These are phyloP conservation scores for Fusarium buxicola DNA, from an alignment of 2,329 filamentous ascomycete species.

Conservation along the genomic window DNA sequence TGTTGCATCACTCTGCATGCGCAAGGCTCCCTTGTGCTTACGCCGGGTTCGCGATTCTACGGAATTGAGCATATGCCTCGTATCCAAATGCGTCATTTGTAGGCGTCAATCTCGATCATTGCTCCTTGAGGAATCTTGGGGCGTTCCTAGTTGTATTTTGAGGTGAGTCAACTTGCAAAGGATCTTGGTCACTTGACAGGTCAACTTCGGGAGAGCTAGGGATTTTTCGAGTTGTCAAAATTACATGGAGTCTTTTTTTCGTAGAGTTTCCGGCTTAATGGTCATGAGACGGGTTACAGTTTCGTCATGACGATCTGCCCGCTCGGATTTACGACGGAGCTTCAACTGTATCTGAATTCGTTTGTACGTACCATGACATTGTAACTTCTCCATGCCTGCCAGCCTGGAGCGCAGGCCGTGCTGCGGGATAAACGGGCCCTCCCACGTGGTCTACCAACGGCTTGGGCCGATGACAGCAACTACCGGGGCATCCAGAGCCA, in stretches of 20 bases:
- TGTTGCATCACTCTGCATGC: constrained; percentile 22
- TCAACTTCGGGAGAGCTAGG: constrained; percentile 11
- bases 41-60: constrained; percentile 32
- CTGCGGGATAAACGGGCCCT: too few species aligned
- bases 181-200: constrained; percentile 28
- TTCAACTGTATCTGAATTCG: not conserved
- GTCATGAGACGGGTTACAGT: constrained; percentile 12
- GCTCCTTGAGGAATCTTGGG: constrained; percentile 25
- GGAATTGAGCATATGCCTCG: constrained; percentile 22
- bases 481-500: too few species aligned
- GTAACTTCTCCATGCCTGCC: not conserved
- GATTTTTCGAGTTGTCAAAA: constrained; percentile 7
- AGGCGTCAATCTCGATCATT: constrained; percentile 24
- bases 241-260: constrained; percentile 1
- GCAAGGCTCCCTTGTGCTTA: constrained; percentile 27
- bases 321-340: constrained; percentile 22
- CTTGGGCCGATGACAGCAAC: too few species aligned
- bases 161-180: constrained; percentile 8
- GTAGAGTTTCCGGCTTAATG: not conserved
- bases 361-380: not conserved
- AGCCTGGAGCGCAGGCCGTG: too few species aligned
- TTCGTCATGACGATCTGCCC: not conserved
- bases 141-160: constrained; percentile 7
- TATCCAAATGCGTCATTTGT: constrained; percentile 24
- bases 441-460: too few species aligned